phyloP scores from a whole-genome alignment of 2,329 filamentous ascomycete species.

The Fusarium verticillioides region DNA sequence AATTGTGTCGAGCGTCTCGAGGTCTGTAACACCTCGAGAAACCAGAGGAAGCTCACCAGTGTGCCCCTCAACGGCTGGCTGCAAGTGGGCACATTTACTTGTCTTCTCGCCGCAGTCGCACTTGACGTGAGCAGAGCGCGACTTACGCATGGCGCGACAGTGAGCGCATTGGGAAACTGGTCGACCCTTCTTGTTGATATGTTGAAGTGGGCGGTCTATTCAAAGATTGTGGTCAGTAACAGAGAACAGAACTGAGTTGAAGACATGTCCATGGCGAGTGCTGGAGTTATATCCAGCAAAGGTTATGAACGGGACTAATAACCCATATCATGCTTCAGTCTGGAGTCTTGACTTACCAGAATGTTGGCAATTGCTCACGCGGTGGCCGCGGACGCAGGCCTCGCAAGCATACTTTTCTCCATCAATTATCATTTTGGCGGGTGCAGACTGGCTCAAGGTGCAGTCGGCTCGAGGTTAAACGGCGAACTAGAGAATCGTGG shows the following conservation, averaged over 20 bases:
- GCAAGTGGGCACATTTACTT: slow-evolving; percentile 73
- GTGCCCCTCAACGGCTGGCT: slow-evolving; percentile 67
- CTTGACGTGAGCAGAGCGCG: slow-evolving; percentile 91
- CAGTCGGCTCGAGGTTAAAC: slow-evolving; percentile 15
- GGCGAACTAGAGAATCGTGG: background rate
- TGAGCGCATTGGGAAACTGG: slow-evolving; percentile 98
- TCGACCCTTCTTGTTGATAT: slow-evolving; percentile 97
- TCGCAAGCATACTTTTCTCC: slow-evolving; percentile 98
- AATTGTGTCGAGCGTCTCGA: slow-evolving; percentile 15
- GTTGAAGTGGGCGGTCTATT: slow-evolving; percentile 87
- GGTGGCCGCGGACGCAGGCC: slow-evolving; percentile 97
- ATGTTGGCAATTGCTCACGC: slow-evolving; percentile 98
- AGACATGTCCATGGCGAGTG: background rate
- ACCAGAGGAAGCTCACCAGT: slow-evolving; percentile 60
- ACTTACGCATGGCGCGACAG: slow-evolving; percentile 96
- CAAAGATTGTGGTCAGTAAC: slow-evolving; percentile 38
- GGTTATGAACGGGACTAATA: background rate
- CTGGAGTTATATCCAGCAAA: background rate
- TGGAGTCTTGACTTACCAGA: slow-evolving; percentile 71
- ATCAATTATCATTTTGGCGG: slow-evolving; percentile 78
- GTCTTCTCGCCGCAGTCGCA: slow-evolving; percentile 97
- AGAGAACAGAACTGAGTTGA: slow-evolving; percentile 2
- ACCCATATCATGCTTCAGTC: background rate
- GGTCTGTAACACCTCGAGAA: slow-evolving; percentile 7
- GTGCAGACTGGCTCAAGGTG: slow-evolving; percentile 15